Conservation (phyloP, 164 flowering plant genomes). For the Stephania cephalantha region DNA sequence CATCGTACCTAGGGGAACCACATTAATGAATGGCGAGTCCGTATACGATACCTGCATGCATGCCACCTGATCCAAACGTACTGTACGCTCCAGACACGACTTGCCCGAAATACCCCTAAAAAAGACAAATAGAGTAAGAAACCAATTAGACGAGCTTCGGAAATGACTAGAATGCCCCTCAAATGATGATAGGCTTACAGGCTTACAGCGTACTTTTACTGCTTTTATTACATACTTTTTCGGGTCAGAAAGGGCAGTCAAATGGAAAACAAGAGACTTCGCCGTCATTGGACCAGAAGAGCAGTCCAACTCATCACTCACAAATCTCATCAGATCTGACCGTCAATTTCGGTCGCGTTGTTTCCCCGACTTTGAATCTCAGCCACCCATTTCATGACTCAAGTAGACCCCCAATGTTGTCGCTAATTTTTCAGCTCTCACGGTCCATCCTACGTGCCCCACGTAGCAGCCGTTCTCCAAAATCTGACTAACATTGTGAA, state of each 20-base stretch:
- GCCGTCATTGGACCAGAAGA: slow-evolving; percentile 17
- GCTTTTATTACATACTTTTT: slow-evolving; percentile 9
- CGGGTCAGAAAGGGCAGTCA: slow-evolving; percentile 15
- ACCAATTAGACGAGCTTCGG: not conserved
- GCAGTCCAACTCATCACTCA: not conserved
- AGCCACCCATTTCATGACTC: slow-evolving; percentile 20
- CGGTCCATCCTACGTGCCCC: not conserved
- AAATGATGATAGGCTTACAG: not conserved
- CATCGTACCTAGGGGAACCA: not conserved
- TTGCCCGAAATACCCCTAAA: slow-evolving; percentile 2
- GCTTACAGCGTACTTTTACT: slow-evolving; percentile 2
- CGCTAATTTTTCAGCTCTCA: not conserved
- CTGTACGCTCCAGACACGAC: not conserved
- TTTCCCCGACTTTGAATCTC: slow-evolving; percentile 11
- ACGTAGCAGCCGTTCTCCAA: not conserved
- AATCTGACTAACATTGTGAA: not conserved
- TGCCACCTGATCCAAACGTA: slow-evolving; percentile 16
- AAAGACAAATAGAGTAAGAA: not conserved
- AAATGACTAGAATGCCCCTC: slow-evolving; percentile 2
- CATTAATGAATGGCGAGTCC: not conserved
- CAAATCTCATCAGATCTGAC: not conserved
- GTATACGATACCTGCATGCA: slow-evolving; percentile 11
- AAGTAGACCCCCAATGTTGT: not conserved
- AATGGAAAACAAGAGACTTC: slow-evolving; percentile 8
- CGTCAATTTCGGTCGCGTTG: not conserved